A percentile compares a stretch with the other conserved stretches of the same genome.
phyloP scores from a whole-genome alignment of 2,329 filamentous ascomycete genomes.

The Scytalidium sp. region DNA sequence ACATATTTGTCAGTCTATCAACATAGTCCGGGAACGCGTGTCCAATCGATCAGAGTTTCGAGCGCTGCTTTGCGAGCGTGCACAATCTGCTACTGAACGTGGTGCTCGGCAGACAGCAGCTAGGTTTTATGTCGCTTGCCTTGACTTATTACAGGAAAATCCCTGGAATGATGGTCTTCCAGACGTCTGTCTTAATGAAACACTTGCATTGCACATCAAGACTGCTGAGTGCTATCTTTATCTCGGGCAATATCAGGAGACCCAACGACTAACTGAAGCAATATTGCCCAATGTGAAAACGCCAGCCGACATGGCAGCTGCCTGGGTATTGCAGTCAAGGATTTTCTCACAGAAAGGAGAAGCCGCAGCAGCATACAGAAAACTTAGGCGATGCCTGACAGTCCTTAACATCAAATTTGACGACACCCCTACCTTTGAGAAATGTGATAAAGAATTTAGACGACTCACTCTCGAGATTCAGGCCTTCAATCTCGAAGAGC shows the following conservation, averaged over 20 bases:
- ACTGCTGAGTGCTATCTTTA: slow-evolving; percentile 82
- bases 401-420: slow-evolving; percentile 68
- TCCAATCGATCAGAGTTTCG: slow-evolving; percentile 63
- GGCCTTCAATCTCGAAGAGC: slow-evolving; percentile 47
- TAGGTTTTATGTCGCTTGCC: slow-evolving; percentile 75
- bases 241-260: slow-evolving; percentile 67
- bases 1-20: slow-evolving; percentile 76
- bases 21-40: slow-evolving; percentile 69
- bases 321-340: slow-evolving; percentile 79
- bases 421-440: slow-evolving; percentile 65
- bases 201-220: slow-evolving; percentile 72
- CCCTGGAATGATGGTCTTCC: slow-evolving; percentile 69
- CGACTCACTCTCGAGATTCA: slow-evolving; percentile 57
- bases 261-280: slow-evolving; percentile 63
- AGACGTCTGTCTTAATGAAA: slow-evolving; percentile 85
- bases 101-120: slow-evolving; percentile 79
- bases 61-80: slow-evolving; percentile 70
- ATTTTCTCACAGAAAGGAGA: slow-evolving; percentile 75
- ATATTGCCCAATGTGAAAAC: slow-evolving; percentile 70
- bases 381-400: slow-evolving; percentile 67
- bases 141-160: slow-evolving; percentile 74
- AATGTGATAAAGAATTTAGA: slow-evolving; percentile 74
- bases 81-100: slow-evolving; percentile 73
- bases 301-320: slow-evolving; percentile 76
- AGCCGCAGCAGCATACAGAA: slow-evolving; percentile 63